Conservation (phyloP, 805 yeast genomes). For the Saccharomycopsis oosterbeekiorum region DNA sequence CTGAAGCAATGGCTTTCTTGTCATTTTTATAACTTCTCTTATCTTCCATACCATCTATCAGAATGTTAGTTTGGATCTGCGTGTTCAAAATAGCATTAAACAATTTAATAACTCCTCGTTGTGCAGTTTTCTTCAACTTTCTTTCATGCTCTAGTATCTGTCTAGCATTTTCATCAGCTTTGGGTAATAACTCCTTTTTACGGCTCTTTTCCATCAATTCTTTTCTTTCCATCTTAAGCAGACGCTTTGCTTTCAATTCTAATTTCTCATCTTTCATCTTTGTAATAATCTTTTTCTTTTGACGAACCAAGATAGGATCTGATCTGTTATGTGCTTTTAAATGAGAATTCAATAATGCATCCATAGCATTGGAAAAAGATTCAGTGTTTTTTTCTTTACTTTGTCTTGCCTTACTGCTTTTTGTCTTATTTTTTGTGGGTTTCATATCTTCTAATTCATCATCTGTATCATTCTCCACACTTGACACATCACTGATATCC, state of each 20-base stretch:
- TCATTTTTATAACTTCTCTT: slow-evolving; percentile 31
- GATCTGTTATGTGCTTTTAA: slow-evolving; percentile 81
- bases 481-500: slow-evolving; percentile 20
- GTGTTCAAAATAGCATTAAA: slow-evolving; percentile 78
- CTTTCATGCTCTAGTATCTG: slow-evolving; percentile 57
- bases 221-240: slow-evolving; percentile 62
- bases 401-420: slow-evolving; percentile 45
- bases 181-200: slow-evolving; percentile 43
- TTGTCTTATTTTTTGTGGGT: slow-evolving; percentile 31
- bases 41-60: slow-evolving; percentile 24
- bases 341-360: slow-evolving; percentile 73
- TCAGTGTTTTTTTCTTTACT: slow-evolving; percentile 53
- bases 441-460: slow-evolving; percentile 23
- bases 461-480: slow-evolving; percentile 20
- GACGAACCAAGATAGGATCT: slow-evolving; percentile 85
- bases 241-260: slow-evolving; percentile 73
- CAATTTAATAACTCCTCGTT: slow-evolving; percentile 75
- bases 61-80: slow-evolving; percentile 45
- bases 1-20: slow-evolving; percentile 56
- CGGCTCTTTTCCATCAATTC: slow-evolving; percentile 57
- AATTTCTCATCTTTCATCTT: slow-evolving; percentile 72
- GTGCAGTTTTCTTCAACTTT: slow-evolving; percentile 68
- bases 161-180: slow-evolving; percentile 44
- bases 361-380: slow-evolving; percentile 73
- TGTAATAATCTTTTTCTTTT: slow-evolving; percentile 55